Evolutionary conservation across 2,329 filamentous ascomycete species (phyloP), one percentile per base, ranked within the genome.

Genomic region (Ophiostoma angusticollis): DNA sequence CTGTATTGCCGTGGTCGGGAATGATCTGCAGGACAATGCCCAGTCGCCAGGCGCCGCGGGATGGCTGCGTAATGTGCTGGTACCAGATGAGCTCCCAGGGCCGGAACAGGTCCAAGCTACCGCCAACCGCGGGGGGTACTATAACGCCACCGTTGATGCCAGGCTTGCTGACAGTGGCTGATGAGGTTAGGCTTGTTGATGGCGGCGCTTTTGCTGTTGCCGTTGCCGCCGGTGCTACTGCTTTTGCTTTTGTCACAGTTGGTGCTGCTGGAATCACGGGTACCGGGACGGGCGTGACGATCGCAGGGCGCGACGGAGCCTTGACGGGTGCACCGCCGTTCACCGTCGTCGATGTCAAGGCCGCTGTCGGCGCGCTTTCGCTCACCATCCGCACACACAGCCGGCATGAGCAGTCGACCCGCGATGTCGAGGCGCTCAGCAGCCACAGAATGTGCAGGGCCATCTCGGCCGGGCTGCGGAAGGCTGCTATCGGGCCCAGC

Each of bases 391-490:
- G 52, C 7, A 48, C 43, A 52, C 68, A 72, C 34, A 68, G 61
- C 11, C 65, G 58, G 45, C 68, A 72, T 37, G 64, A 67, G 50
- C 68, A 72, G 44, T 70, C 64, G 31, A 50, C 58, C 33, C 66
- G 64, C 47, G 68, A 63, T 43, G 53, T 57, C 12, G 67, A 70
- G 13, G 54, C 49, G 22, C 67, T 67, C 7, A 67, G 54, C 3
- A 72, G 60, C 67, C 68, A 72, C 35, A 72, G 56, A 18, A 69
- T 45, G 44, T 72, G 68, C 8, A 68, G 54, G 5, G 62, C 65
- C 42, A 72, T 70, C 45, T 72, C 68, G 41, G 69, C 65, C 1
- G 68, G 67, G 31, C 63, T 67, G 50, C 66, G 68, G 50, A 64
- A 72, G 28, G 47, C 48, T 9, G 44, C 47, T 9, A 43, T 33